Conservation (phyloP, 108 stramenopile species). For the Cyclostephanos tholiformis region DNA sequence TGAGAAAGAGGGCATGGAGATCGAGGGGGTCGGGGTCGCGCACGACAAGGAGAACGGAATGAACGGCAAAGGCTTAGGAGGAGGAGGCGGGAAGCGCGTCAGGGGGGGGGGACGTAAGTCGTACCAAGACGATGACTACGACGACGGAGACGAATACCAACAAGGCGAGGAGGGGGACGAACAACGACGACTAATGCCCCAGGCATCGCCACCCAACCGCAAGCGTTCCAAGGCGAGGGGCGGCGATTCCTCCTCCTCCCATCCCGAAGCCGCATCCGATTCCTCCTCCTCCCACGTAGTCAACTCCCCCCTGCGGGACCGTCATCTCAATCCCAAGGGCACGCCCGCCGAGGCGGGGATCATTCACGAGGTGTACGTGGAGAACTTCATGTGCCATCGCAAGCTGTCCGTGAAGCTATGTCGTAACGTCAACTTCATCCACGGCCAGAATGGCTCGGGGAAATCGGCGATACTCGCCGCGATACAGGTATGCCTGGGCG, state of each 20-base stretch:
- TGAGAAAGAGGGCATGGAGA: not conserved
- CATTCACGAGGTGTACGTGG: conserved; percentile 75
- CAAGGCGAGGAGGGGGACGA: conserved; percentile 6
- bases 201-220: conserved; percentile 3
- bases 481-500: conserved; percentile 96
- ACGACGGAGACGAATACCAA: conserved; percentile 22
- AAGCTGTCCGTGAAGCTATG: conserved; percentile 70
- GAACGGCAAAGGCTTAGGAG: conserved; percentile 3
- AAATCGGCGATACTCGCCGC: conserved; percentile 95
- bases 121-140: conserved; percentile 12
- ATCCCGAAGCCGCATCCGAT: not conserved
- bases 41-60: conserved; percentile 17
- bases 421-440: conserved; percentile 94
- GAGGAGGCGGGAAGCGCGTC: conserved; percentile 10
- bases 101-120: conserved; percentile 12
- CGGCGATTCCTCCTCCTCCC: not conserved
- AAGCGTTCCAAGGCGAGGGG: conserved; percentile 13
- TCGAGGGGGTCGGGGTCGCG: conserved; percentile 10
- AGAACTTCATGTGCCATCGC: conserved; percentile 97
- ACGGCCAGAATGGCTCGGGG: conserved; percentile 93
- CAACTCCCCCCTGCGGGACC: conserved; percentile 36
- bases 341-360: conserved; percentile 68
- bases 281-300: not conserved
- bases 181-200: not conserved
- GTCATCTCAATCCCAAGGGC: conserved; percentile 45